Conservation (phyloP, 148 eudicot species). For the Salicornia ramosissima region DNA sequence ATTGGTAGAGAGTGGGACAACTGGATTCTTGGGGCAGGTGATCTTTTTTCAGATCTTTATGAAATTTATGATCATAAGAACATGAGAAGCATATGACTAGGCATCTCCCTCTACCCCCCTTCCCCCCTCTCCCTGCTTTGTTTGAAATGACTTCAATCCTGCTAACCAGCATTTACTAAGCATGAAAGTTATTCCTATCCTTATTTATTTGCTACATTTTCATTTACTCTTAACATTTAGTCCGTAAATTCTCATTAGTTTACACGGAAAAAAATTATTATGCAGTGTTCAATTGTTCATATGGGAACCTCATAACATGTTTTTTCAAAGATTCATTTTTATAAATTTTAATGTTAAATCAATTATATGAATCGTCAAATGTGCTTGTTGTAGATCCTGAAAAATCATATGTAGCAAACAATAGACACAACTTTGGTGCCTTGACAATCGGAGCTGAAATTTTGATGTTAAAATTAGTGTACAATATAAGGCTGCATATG, state of each 20-base stretch:
- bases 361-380: too few species aligned
- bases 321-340: too few species aligned
- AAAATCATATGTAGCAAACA: too few species aligned
- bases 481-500: not conserved
- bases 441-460: not conserved
- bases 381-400: too few species aligned
- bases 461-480: not conserved
- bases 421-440: not conserved
- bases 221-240: too few species aligned
- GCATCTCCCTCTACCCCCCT: not conserved
- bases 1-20: conserved; percentile 87
- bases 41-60: not conserved
- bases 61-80: not conserved
- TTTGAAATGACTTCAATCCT: not conserved
- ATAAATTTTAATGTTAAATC: too few species aligned
- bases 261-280: too few species aligned
- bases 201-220: too few species aligned
- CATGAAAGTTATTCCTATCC: not conserved
- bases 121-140: not conserved
- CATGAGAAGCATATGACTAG: not conserved
- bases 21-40: conserved; percentile 98
- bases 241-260: too few species aligned
- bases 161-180: not conserved
- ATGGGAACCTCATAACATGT: too few species aligned
- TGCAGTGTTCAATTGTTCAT: too few species aligned